These are phyloP conservation scores for Auriscalpium vulgare DNA, from an alignment of 768 basidiomycete genomes.

Conservation along the genomic window DNA sequence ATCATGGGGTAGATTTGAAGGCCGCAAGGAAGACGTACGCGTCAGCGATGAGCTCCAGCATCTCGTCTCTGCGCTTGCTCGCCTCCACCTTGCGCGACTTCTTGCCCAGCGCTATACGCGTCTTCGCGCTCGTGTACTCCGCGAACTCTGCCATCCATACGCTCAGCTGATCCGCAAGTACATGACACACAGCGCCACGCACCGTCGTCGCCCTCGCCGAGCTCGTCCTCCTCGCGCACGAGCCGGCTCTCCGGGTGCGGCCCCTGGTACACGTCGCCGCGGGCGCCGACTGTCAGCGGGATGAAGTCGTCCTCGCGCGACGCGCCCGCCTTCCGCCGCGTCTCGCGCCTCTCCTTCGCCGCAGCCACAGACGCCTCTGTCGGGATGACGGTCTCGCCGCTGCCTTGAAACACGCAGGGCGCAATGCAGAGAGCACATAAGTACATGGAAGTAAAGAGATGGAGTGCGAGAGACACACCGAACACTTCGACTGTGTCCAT, in stretches of 20 bases:
- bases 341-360: conserved; percentile 72
- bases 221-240: conserved; percentile 78
- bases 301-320: conserved; percentile 62
- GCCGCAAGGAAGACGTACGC: conserved; percentile 40
- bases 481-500: background rate
- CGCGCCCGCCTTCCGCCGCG: conserved; percentile 42
- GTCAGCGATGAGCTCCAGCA: conserved; percentile 77
- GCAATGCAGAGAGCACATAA: conserved; percentile 18
- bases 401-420: conserved; percentile 20
- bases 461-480: background rate
- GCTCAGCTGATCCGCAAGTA: background rate
- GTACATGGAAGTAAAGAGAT: conserved; percentile 5
- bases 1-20: background rate
- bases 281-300: conserved; percentile 61
- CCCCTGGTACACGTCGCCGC: conserved; percentile 46
- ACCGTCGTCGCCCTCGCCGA: conserved; percentile 88
- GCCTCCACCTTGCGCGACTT: conserved; percentile 71
- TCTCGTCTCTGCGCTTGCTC: conserved; percentile 53
- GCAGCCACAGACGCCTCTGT: conserved; percentile 62
- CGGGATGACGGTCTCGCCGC: conserved; percentile 45
- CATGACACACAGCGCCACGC: conserved; percentile 13
- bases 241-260: conserved; percentile 83
- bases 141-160: conserved; percentile 52
- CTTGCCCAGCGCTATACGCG: conserved; percentile 79
- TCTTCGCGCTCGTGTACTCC: conserved; percentile 82